Evolutionary conservation across 306 rosid species (phyloP), one percentile per base, ranked within the genome.

Genomic region (Trichosanthes truncata): DNA sequence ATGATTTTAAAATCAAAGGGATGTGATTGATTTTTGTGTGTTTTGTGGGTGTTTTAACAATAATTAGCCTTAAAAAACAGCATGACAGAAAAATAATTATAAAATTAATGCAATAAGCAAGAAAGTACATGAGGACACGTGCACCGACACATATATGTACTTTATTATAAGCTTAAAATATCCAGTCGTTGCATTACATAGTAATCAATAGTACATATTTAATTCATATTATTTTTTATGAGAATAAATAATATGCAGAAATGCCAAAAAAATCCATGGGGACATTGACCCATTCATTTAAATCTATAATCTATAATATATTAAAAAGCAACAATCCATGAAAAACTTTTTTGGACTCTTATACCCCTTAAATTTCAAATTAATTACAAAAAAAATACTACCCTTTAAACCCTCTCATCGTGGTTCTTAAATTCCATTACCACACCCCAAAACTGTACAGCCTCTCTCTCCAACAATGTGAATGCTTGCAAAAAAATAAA

Each of bases 71-170:
- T 69, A 25, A 11, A 69, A 41, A 69, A 35, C 14, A 21, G 20
- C 2, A 1, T 9, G 46, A 21, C 4, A 69, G 1, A 35, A 33
- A 13, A 1, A 12, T 13, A 45, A 41, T 68, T 9, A 40, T 4
- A 72, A 14, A 72, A 46, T 71, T 23, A 71, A 25, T 0, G 21
- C 0, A 45, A 72, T 14, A 13, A 72, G 36, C 14, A 3, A 45
- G 0, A 10, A 15, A 46, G 53, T 68, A 68, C 75, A 68, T 41
- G 49, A 7, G 21, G 31, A 14, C 77, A 72, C 77, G 77, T 72
- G 77, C 77, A 72, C 77, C 77, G 59, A 72, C 77, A 72, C 23
- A 43, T 71, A 6, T 21, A 9, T 69, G 76, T 69, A 69, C 53
- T 9, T 41, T 0, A 5, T 23, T 35, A 68, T 41, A 35, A 1